Base-by-base conservation (phyloP, 495 filamentous ascomycete species). In the Aspergillus cristatus region DNA sequence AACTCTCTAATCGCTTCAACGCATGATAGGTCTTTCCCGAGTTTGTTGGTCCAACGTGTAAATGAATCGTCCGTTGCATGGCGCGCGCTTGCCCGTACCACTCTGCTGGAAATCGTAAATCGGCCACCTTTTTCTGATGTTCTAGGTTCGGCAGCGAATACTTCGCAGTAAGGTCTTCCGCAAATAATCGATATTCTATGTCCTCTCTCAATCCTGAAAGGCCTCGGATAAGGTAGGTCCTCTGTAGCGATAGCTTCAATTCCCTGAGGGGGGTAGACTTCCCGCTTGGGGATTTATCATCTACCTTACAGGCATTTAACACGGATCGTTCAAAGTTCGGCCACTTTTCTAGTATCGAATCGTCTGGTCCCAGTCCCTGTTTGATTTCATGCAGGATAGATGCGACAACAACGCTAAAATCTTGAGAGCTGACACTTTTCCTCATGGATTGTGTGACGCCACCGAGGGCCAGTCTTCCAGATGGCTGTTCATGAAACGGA, bases 21-120 rank as follows among this genome's bases (percentile, higher is more conserved):
- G 93, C 93, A 55, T 87, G 81, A 58, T 97, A 97, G 2, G 93
- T 99, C 63, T 99, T 99, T 39, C 93, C 93, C 4, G 89, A 96
- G 60, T 99, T 99, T 2, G 93, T 99, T 0, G 93, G 93, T 1
- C 93, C 93, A 32, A 99, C 88, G 53, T 99, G 93, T 7, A 99
- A 65, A 67, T 96, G 84, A 38, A 96, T 72, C 2, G 76, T 90
- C 25, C 93, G 72, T 53, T 89, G 81, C 39, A 88, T 62, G 14
- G 75, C 65, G 34, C 93, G 75, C 14, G 93, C 84, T 5, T 66
- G 72, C 2, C 88, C 87, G 54, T 81, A 99, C 91, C 88, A 96
- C 52, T 96, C 91, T 35, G 76, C 70, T 0, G 93, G 93, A 54
- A 77, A 86, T 22, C 86, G 75, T 32, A 94, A 58, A 62, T 97